Base-by-base conservation (phyloP, 2,329 filamentous ascomycete species). In the Alternaria postmessia region DNA sequence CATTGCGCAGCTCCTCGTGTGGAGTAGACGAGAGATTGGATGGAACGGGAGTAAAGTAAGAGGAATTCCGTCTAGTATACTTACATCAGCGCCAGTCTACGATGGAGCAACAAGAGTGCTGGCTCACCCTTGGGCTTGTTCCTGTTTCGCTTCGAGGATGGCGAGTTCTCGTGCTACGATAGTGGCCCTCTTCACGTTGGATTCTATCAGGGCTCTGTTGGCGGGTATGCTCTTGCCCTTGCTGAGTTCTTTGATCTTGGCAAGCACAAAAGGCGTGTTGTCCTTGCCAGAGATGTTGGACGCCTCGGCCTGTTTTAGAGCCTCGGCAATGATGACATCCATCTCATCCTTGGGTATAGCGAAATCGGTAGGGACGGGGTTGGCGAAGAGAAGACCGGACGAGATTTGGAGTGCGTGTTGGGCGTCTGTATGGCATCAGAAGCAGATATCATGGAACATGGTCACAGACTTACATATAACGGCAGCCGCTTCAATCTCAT, bases 331-430 rank as follows among this genome's bases (percentile, higher is more conserved):
- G 24, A 81, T 68, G 1, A 73, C 34, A 39, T 80, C 71, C 66
- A 81, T 78, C 20, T 77, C 74, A 4, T 81, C 78, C 58, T 89
- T 88, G 1, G 91, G 86, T 49, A 97, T 89, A 16, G 87, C 90
- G 69, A 85, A 82, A 59, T 91, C 83, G 54, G 86, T 81, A 0
- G 93, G 91, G 36, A 97, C 91, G 0, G 94, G 94, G 74, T 96
- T 98, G 57, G 94, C 94, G 73, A 99, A 94, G 58, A 94, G 82
- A 55, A 97, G 81, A 8, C 94, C 95, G 1, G 92, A 93, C 62
- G 89, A 86, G 32, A 97, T 86, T 5, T 86, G 86, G 14, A 96
- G 83, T 51, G 81, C 83, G 69, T 89, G 86, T 80, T 96, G 92
- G 0, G 93, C 91, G 67, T 91, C 85, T 87, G 48, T 16, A 32